These are phyloP conservation scores for Trichophyton mentagrophytes DNA, from an alignment of 2,329 filamentous ascomycete species.

Conservation along the genomic window DNA sequence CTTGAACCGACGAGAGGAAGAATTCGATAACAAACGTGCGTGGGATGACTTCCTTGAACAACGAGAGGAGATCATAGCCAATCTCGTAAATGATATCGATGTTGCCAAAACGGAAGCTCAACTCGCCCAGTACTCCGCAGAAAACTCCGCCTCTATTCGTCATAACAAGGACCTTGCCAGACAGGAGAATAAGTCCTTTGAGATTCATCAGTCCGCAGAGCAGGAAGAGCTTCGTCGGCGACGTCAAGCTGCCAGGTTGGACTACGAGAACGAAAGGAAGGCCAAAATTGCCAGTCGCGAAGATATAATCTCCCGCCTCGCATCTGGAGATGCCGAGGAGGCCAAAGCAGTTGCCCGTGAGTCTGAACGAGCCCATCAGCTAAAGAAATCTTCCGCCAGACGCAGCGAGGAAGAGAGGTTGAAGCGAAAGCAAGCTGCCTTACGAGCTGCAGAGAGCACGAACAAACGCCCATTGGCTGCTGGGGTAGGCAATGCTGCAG, in stretches of 20 bases:
- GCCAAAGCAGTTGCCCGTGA: conserved; percentile 45
- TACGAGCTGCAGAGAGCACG: conserved; percentile 23
- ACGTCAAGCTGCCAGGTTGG: conserved; percentile 49
- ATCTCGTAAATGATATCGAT: conserved; percentile 62
- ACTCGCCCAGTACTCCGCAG: conserved; percentile 57
- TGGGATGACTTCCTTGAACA: conserved; percentile 94
- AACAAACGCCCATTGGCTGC: conserved; percentile 14
- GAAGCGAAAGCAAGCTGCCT: conserved; percentile 33
- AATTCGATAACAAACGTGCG: conserved; percentile 70
- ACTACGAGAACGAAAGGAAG: conserved; percentile 57
- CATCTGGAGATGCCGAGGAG: conserved; percentile 46
- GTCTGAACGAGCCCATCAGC: conserved; percentile 42
- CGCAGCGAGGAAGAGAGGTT: conserved; percentile 43
- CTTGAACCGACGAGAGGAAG: conserved; percentile 80
- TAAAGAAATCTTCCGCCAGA: conserved; percentile 56
- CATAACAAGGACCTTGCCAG: conserved; percentile 38
- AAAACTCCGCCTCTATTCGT: conserved; percentile 50
- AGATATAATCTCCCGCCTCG: conserved; percentile 58
- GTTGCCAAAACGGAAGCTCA: conserved; percentile 49
- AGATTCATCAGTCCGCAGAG: conserved; percentile 43
- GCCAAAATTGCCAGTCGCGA: conserved; percentile 52
- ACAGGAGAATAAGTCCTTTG: conserved; percentile 36
- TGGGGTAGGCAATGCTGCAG: conserved; percentile 7
- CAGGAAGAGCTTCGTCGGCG: conserved; percentile 52
- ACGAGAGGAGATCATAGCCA: conserved; percentile 80